Percentiles rank a stretch among this genome's conserved stretches.
Evolutionary conservation across 192 early-diverging fungal species (phyloP).

Genomic region (Mortierella alpina): DNA sequence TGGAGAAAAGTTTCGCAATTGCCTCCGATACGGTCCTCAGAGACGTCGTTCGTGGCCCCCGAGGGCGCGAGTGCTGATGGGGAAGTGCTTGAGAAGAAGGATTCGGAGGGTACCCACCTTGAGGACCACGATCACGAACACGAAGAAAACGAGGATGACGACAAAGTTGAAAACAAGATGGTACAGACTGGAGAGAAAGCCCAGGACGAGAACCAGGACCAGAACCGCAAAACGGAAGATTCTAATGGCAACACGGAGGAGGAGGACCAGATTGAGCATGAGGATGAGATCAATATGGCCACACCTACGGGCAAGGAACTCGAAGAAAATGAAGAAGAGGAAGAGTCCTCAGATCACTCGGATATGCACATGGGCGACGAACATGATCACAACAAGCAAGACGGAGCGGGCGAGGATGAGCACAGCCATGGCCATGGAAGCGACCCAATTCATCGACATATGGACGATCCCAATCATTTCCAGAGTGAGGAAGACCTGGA

Average conservation of each 20-base stretch:
- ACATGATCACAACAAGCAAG: background rate
- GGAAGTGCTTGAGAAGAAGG: conserved; percentile 22
- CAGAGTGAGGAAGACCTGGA: conserved; percentile 34
- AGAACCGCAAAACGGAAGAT: too few relatives aligned
- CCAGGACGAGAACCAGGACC: background rate
- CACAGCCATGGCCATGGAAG: conserved; percentile 8
- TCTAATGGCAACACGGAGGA: background rate
- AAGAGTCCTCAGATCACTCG: background rate
- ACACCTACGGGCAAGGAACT: conserved; percentile 6
- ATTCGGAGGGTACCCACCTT: conserved; percentile 13
- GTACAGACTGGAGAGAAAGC: background rate
- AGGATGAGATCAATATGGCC: background rate
- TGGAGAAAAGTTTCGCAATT: background rate
- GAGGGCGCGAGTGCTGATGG: background rate
- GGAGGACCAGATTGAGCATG: conserved; percentile 1
- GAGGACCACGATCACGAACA: conserved; percentile 1
- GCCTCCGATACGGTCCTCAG: background rate
- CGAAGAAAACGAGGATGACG: conserved; percentile 7
- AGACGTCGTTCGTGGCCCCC: background rate
- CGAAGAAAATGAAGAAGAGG: background rate
- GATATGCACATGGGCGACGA: background rate
- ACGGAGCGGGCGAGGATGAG: background rate
- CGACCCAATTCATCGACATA: background rate
- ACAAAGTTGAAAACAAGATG: background rate
- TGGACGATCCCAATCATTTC: conserved; percentile 34